phyloP scores from a whole-genome alignment of 2,329 filamentous ascomycete species.

The Neopestalotiopsis sp. region DNA sequence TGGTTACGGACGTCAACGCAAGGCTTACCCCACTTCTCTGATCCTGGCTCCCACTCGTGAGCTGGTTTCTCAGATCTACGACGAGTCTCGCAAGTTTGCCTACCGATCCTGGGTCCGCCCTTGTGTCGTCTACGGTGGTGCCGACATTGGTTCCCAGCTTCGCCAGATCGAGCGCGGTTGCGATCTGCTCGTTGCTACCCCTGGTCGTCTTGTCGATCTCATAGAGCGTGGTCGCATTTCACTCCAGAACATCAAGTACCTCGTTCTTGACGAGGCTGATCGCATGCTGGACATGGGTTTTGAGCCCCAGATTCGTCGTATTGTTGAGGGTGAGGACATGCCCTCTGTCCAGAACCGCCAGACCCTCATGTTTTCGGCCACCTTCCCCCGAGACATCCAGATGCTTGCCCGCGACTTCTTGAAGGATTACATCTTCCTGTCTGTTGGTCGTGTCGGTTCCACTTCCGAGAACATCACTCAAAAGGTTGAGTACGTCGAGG shows the following conservation, averaged over 20 bases:
- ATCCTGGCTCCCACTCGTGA: slow-evolving; percentile 97
- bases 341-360: slow-evolving; percentile 82
- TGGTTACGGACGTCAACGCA: slow-evolving; percentile 90
- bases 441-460: slow-evolving; percentile 96
- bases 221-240: slow-evolving; percentile 99
- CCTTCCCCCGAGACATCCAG: slow-evolving; percentile 98
- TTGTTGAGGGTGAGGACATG: slow-evolving; percentile 99
- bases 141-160: slow-evolving; percentile 97
- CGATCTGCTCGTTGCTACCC: slow-evolving; percentile 95
- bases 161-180: slow-evolving; percentile 97
- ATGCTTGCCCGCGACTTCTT: slow-evolving; percentile 98
- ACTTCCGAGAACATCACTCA: slow-evolving; percentile 99
- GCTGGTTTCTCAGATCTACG: slow-evolving; percentile 97
- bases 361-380: slow-evolving; percentile 99
- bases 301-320: slow-evolving; percentile 98
- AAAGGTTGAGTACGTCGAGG: slow-evolving; percentile 97
- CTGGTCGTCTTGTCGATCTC: slow-evolving; percentile 95
- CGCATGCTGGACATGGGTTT: slow-evolving; percentile 99
- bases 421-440: slow-evolving; percentile 99
- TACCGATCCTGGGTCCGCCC: slow-evolving; percentile 99
- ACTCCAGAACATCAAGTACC: slow-evolving; percentile 97
- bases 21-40: slow-evolving; percentile 94
- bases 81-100: slow-evolving; percentile 96
- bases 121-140: slow-evolving; percentile 98
- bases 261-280: slow-evolving; percentile 98